Evolutionary conservation across 257 asterid species (phyloP), one percentile per base, ranked within the genome.

Genomic region (Thymus mandschuricus): DNA sequence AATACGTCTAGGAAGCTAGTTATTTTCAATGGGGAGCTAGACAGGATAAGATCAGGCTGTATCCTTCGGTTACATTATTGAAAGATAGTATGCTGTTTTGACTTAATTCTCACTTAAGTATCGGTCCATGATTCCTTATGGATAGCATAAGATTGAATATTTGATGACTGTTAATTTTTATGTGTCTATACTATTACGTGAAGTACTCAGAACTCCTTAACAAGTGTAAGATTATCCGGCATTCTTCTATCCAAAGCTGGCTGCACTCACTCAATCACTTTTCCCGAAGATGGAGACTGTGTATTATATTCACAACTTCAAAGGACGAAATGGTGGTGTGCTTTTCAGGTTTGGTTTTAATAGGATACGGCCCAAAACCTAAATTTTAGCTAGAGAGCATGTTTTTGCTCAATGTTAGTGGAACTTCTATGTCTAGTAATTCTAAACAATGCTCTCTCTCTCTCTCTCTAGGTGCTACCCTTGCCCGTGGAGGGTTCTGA

Each of bases 11-110:
- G 94, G 11, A 83, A 84, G 71, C 66, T 93, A 80, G 85, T 93
- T 60, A 81, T 93, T 69, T 93, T 93, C 85, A 91, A 93, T 31
- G 97, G 98, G 34, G 97, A 93, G 74, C 96, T 93, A 40, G 97
- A 93, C 78, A 84, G 96, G 61, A 91, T 93, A 78, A 85, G 98
- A 91, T 91, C 98, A 10, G 98, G 98, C 1, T 93, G 98, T 93
- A 93, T 93, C 96, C 96, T 86, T 89, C 28, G 64, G 49, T 51
- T 15, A 35, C 45, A 11, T 35, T 35, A 35, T 35, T 35, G 40
- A 3, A 1, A 21, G 21, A 21, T 21, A 21, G 21, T 21, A 21
- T 21, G 21, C 21, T 21, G 21, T 21, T 21, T 21, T 21, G 21
- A 21, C 21, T 21, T 21, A 21, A 21, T 21, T 21, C 21, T 21